phyloP scores from a whole-genome alignment of 495 filamentous ascomycete species.

The Aspergillus asperescens region DNA sequence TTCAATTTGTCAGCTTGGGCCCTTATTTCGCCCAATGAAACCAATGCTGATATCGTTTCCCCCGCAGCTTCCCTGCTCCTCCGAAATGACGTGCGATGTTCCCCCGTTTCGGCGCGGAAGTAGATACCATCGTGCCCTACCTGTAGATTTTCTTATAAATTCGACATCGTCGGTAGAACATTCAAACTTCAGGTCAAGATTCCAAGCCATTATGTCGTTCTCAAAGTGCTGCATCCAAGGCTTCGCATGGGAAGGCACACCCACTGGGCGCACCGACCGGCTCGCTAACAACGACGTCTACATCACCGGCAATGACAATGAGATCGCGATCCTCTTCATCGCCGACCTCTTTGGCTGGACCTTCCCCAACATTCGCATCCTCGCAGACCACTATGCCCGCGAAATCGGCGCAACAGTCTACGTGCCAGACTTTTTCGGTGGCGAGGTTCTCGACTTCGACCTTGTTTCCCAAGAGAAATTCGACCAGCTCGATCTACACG shows the following conservation, averaged over 20 bases:
- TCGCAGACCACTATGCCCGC: conserved; percentile 48
- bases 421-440: conserved; percentile 44
- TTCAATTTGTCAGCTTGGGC: no score
- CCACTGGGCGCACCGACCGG: conserved; percentile 32
- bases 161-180: no score
- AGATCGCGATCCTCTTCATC: conserved; percentile 40
- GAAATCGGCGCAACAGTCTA: conserved; percentile 48
- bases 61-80: no score
- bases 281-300: conserved; percentile 37
- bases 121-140: no score
- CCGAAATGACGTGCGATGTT: no score
- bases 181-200: no score
- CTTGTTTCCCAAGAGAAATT: conserved; percentile 32
- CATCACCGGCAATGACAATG: conserved; percentile 32
- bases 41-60: no score
- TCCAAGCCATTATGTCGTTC: neutral
- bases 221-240: conserved; percentile 23
- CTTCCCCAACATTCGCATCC: conserved; percentile 39
- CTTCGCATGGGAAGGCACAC: conserved; percentile 46
- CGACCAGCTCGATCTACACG: conserved; percentile 34
- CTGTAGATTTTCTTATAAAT: no score
- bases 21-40: no score
- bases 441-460: conserved; percentile 30
- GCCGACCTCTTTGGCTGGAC: conserved; percentile 50
- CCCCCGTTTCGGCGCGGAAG: no score